These are phyloP conservation scores for Clarireedia sp. DNA, from an alignment of 2,329 filamentous ascomycete genomes.

Conservation along the genomic window DNA sequence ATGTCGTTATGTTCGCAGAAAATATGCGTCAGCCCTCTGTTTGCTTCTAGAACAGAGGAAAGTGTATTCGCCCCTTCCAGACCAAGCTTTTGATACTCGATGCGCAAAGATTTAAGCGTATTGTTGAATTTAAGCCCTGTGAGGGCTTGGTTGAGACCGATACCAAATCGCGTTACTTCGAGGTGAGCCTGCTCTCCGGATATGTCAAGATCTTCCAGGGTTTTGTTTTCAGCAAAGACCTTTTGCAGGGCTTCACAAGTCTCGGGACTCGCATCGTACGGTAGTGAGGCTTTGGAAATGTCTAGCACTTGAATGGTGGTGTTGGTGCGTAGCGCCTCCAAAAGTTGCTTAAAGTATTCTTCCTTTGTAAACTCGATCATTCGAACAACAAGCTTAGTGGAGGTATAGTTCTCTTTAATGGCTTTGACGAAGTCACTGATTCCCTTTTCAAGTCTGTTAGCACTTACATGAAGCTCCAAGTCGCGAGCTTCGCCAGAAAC, in stretches of 20 bases:
- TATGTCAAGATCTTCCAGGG: slow-evolving; percentile 58
- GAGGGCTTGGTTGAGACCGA: slow-evolving; percentile 59
- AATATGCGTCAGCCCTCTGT: slow-evolving; percentile 54
- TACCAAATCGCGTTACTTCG: slow-evolving; percentile 62
- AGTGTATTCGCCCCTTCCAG: slow-evolving; percentile 62
- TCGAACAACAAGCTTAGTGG: slow-evolving; percentile 56
- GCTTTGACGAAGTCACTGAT: slow-evolving; percentile 44
- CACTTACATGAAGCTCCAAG: slow-evolving; percentile 59
- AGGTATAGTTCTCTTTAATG: slow-evolving; percentile 45
- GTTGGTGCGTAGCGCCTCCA: slow-evolving; percentile 54
- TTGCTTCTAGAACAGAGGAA: slow-evolving; percentile 59
- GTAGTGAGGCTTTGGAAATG: slow-evolving; percentile 62
- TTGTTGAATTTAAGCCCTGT: slow-evolving; percentile 56
- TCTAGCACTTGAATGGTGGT: slow-evolving; percentile 56
- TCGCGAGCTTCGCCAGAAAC: slow-evolving; percentile 42
- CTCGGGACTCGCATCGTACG: slow-evolving; percentile 59
- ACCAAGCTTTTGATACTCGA: slow-evolving; percentile 62
- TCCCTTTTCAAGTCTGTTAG: slow-evolving; percentile 41
- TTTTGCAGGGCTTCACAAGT: slow-evolving; percentile 55
- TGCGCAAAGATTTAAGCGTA: slow-evolving; percentile 51
- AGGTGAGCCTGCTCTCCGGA: slow-evolving; percentile 64
- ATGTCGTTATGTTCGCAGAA: slow-evolving; percentile 68
- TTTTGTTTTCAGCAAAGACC: slow-evolving; percentile 61
- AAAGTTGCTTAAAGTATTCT: slow-evolving; percentile 48
- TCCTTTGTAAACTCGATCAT: slow-evolving; percentile 51